phyloP scores from a whole-genome alignment of 1,284 basidiomycete species.

The Cronartium quercuum region DNA sequence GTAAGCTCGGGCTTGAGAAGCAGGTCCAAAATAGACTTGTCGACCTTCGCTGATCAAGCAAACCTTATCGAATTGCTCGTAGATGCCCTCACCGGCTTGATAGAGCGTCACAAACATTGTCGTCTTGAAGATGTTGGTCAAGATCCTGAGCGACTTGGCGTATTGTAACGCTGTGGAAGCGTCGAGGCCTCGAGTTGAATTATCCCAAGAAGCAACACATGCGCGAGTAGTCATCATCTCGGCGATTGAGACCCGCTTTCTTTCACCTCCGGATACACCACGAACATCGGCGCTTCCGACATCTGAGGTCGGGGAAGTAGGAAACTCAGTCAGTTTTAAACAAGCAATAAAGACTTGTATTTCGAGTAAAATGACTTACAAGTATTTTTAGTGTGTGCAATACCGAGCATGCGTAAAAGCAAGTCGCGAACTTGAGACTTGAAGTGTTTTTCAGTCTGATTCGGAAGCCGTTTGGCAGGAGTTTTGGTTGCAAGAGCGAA shows the following conservation, averaged over 20 bases:
- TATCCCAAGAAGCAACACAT: slow-evolving; percentile 46
- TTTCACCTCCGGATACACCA: slow-evolving; percentile 57
- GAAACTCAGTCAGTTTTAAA: slow-evolving; percentile 18
- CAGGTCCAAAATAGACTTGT: slow-evolving; percentile 46
- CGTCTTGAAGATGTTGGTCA: slow-evolving; percentile 57
- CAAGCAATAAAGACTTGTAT: neutral
- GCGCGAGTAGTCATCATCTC: slow-evolving; percentile 56
- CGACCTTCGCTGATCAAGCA: slow-evolving; percentile 47
- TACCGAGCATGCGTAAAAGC: slow-evolving; percentile 55
- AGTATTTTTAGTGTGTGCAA: slow-evolving; percentile 52
- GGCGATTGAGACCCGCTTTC: slow-evolving; percentile 60
- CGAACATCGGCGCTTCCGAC: slow-evolving; percentile 55
- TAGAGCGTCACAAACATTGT: slow-evolving; percentile 55
- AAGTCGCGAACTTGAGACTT: slow-evolving; percentile 55
- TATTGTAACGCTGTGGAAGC: slow-evolving; percentile 59
- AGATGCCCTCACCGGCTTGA: slow-evolving; percentile 46
- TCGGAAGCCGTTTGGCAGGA: slow-evolving; percentile 55
- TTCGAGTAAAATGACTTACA: neutral
- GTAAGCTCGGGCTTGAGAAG: slow-evolving; percentile 41
- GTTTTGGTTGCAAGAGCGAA: slow-evolving; percentile 57
- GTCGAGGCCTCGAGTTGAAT: slow-evolving; percentile 70
- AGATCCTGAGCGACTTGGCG: slow-evolving; percentile 56
- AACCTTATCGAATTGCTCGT: slow-evolving; percentile 48
- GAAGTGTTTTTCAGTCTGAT: slow-evolving; percentile 53
- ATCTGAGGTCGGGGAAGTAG: neutral